Percentiles rank a stretch among this genome's conserved stretches.
Conservation (phyloP, 129 eudicot genomes). For the Flaveria sonorensis region DNA sequence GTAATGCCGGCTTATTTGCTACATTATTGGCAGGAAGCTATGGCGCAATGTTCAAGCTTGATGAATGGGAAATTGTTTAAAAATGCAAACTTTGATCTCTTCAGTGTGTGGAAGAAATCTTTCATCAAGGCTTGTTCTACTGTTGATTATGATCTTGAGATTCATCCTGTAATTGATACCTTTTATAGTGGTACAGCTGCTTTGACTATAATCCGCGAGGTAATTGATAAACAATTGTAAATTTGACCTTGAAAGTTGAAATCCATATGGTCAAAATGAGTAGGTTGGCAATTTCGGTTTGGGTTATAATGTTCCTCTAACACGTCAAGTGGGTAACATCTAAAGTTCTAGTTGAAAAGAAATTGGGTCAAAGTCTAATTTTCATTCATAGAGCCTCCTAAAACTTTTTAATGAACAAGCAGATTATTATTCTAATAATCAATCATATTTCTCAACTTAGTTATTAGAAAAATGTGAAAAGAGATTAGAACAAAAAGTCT, state of each 20-base stretch:
- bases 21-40: slow-evolving; percentile 68
- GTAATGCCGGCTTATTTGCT: slow-evolving; percentile 76
- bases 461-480: not conserved
- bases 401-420: not conserved
- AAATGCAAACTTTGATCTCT: slow-evolving; percentile 35
- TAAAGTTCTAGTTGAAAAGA: not conserved
- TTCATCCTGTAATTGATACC: slow-evolving; percentile 65
- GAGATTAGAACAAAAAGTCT: not conserved
- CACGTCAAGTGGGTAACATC: not conserved
- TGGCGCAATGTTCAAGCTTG: slow-evolving; percentile 39
- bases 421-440: not conserved
- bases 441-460: not conserved
- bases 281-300: not conserved
- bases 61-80: slow-evolving; percentile 10
- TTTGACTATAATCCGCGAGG: slow-evolving; percentile 74
- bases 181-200: slow-evolving; percentile 87
- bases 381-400: not conserved
- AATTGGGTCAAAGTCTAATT: not conserved
- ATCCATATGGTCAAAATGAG: not conserved
- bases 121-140: slow-evolving; percentile 68
- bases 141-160: slow-evolving; percentile 73
- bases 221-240: slow-evolving; percentile 21
- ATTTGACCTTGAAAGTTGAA: not conserved
- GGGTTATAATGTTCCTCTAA: not conserved
- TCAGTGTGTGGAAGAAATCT: slow-evolving; percentile 71